A percentile compares a stretch with the other conserved stretches of the same genome.
phyloP scores from a whole-genome alignment of 2,329 filamentous ascomycete species.

The Chaetomiaceae sp. region DNA sequence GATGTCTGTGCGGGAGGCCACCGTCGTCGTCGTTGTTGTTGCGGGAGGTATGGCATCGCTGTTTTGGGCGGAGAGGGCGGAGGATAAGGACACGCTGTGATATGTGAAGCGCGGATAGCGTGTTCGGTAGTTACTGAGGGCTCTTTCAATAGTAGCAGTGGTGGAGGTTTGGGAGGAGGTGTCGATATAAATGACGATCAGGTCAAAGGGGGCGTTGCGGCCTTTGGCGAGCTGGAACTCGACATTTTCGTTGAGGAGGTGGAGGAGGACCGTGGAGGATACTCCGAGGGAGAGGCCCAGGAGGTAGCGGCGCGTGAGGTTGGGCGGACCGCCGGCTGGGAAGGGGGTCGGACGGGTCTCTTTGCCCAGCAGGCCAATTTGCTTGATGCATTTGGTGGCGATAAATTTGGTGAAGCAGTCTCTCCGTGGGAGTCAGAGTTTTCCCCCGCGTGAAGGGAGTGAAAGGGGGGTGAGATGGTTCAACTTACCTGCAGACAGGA shows the following conservation, averaged over 20 bases:
- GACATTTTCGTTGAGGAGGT: slow-evolving; percentile 69
- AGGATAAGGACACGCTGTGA: slow-evolving; percentile 52
- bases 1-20: slow-evolving; percentile 73
- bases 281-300: slow-evolving; percentile 79
- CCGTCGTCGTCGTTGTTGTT: slow-evolving; percentile 34
- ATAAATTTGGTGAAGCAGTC: slow-evolving; percentile 77
- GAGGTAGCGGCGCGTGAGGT: slow-evolving; percentile 50
- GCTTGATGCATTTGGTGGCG: slow-evolving; percentile 73
- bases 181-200: slow-evolving; percentile 55
- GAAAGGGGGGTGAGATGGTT: not conserved
- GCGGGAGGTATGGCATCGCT: not conserved
- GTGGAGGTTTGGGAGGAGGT: not conserved
- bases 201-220: slow-evolving; percentile 61
- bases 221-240: slow-evolving; percentile 61
- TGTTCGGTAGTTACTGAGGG: slow-evolving; percentile 51
- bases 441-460: not conserved
- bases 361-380: slow-evolving; percentile 51
- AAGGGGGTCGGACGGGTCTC: slow-evolving; percentile 38
- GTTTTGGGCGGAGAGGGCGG: not conserved
- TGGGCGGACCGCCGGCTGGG: slow-evolving; percentile 21
- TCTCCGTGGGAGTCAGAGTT: slow-evolving; percentile 37
- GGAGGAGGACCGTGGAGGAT: slow-evolving; percentile 72
- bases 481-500: slow-evolving; percentile 53
- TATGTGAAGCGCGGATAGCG: slow-evolving; percentile 65
- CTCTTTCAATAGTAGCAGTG: not conserved